A percentile compares a stretch with the other conserved stretches of the same genome.
Evolutionary conservation across 1,139 yeast species (phyloP).

Genomic region (Pichia norvegensis): DNA sequence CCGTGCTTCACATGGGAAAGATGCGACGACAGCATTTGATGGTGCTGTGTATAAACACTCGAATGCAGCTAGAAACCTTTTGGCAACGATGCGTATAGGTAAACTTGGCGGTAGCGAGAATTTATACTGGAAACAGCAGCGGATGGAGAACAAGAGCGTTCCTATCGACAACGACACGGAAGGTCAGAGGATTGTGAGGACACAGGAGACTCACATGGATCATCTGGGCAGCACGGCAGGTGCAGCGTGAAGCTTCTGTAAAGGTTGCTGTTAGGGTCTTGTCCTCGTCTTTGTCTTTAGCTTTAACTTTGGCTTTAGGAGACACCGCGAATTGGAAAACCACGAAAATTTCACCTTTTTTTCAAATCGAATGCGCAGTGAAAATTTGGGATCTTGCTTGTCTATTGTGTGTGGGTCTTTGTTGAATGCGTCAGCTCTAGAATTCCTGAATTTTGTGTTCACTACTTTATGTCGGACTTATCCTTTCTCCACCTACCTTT

Average conservation of each 20-base stretch:
- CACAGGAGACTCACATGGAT: slow-evolving; percentile 43
- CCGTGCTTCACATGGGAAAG: slow-evolving; percentile 58
- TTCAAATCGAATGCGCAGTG: too few species aligned
- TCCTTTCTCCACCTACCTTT: too few species aligned
- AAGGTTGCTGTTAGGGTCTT: too few species aligned
- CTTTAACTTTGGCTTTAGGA: too few species aligned
- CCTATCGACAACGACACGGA: slow-evolving; percentile 43
- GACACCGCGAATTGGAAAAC: too few species aligned
- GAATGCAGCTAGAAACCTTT: slow-evolving; percentile 61
- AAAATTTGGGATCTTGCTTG: too few species aligned
- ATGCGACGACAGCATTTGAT: slow-evolving; percentile 63
- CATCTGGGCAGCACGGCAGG: slow-evolving; percentile 34
- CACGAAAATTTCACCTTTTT: too few species aligned
- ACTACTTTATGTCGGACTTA: too few species aligned
- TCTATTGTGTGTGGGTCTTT: too few species aligned
- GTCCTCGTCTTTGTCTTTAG: too few species aligned
- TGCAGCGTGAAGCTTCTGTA: slow-evolving; percentile 34
- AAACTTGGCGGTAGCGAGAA: slow-evolving; percentile 72
- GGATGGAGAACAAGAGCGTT: slow-evolving; percentile 47
- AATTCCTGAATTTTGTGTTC: too few species aligned
- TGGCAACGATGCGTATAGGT: slow-evolving; percentile 73
- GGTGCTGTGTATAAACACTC: slow-evolving; percentile 73
- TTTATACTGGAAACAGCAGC: slow-evolving; percentile 68
- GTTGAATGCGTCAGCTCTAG: too few species aligned
- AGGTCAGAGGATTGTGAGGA: slow-evolving; percentile 48